Evolutionary conservation across 169 alveolate species (phyloP).

Genomic region (Babesia sp.): DNA sequence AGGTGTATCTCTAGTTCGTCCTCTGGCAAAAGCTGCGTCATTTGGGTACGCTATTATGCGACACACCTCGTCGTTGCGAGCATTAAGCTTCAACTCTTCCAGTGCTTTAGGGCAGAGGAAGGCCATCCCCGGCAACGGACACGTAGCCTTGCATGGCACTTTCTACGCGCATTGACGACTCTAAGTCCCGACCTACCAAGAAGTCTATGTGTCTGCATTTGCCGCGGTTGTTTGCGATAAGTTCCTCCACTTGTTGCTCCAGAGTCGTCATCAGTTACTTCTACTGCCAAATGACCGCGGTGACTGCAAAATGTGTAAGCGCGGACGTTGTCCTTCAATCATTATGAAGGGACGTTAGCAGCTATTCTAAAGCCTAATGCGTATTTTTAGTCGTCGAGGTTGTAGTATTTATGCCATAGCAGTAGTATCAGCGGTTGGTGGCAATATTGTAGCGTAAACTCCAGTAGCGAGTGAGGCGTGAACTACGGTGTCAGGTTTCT

Average conservation of each 20-base stretch:
- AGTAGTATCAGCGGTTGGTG: no score
- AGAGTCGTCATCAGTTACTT: constrained; percentile 11
- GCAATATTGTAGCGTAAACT: no score
- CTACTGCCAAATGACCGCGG: not conserved
- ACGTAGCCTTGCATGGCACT: constrained; percentile 73
- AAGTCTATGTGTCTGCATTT: constrained; percentile 40
- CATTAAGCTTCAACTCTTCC: constrained; percentile 69
- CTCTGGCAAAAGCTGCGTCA: constrained; percentile 40
- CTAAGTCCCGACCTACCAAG: constrained; percentile 11
- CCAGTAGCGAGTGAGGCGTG: no score
- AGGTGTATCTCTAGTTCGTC: constrained; percentile 55
- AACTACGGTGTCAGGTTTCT: no score
- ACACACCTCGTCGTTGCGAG: constrained; percentile 70
- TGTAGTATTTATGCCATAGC: no score
- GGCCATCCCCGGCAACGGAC: constrained; percentile 75
- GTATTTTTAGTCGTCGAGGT: no score
- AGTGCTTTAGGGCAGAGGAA: constrained; percentile 71
- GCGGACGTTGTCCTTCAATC: not conserved
- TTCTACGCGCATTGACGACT: constrained; percentile 30
- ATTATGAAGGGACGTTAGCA: no score
- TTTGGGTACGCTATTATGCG: not conserved
- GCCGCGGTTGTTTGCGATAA: constrained; percentile 21
- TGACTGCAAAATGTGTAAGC: not conserved
- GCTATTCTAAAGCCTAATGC: no score
- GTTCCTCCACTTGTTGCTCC: constrained; percentile 41